Evolutionary conservation across 2,329 filamentous ascomycete genomes (phyloP).

Genomic region (Juglanconis oblonga): DNA sequence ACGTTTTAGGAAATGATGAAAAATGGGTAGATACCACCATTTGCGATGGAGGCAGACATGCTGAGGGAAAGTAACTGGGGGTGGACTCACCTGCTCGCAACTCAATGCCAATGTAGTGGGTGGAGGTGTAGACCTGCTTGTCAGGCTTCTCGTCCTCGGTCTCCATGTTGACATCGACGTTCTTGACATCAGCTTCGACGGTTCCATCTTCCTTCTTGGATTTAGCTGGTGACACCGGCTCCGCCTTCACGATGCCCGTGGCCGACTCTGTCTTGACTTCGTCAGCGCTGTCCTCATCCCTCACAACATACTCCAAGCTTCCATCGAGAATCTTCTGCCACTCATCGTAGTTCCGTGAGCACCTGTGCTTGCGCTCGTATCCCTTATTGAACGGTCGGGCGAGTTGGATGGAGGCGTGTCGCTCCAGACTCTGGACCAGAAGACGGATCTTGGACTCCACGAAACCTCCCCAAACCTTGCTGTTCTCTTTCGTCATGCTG

Average conservation of each 20-base stretch:
- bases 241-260: constrained; percentile 43
- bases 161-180: constrained; percentile 23
- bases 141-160: constrained; percentile 19
- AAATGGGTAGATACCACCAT: neutral
- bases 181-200: constrained; percentile 19
- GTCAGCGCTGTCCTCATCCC: constrained; percentile 29
- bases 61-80: neutral
- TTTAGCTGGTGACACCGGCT: constrained; percentile 44
- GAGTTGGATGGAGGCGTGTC: constrained; percentile 73
- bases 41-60: neutral
- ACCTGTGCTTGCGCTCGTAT: constrained; percentile 78
- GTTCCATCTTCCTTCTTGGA: constrained; percentile 31
- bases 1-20: constrained; percentile 6
- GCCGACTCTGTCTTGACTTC: constrained; percentile 46
- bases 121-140: constrained; percentile 74
- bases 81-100: constrained; percentile 64
- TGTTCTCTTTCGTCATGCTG: constrained; percentile 77
- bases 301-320: constrained; percentile 43
- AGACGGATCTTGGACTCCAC: constrained; percentile 92
- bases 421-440: constrained; percentile 79
- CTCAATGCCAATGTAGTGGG: constrained; percentile 90
- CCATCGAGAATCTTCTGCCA: constrained; percentile 54
- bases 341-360: constrained; percentile 47
- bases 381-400: constrained; percentile 93
- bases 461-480: constrained; percentile 84